Conservation (phyloP, 305 asterid species). For the Rubia occidens region DNA sequence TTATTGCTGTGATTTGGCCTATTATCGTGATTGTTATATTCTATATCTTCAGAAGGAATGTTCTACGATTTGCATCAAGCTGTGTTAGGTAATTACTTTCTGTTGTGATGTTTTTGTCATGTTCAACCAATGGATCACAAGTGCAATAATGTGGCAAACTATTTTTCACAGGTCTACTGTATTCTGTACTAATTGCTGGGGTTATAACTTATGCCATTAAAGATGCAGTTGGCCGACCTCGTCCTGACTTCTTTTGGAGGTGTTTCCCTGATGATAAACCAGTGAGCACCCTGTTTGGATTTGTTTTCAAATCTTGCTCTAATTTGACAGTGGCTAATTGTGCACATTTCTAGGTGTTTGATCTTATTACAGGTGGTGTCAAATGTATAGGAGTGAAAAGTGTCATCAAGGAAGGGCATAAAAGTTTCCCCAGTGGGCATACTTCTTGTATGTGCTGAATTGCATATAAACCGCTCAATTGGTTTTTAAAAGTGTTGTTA, state of each 20-base stretch:
- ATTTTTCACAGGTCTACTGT: conserved; percentile 55
- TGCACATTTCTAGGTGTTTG: conserved; percentile 39
- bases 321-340: not conserved
- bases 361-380: conserved; percentile 66
- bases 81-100: conserved; percentile 46
- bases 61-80: conserved; percentile 84
- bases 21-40: conserved; percentile 39
- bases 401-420: conserved; percentile 84
- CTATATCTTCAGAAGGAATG: conserved; percentile 56
- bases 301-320: not conserved
- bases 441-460: conserved; percentile 58
- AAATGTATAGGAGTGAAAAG: conserved; percentile 64
- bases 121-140: not conserved
- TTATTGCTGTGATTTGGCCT: conserved; percentile 63
- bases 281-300: conserved; percentile 31
- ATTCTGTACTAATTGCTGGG: conserved; percentile 68
- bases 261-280: conserved; percentile 85
- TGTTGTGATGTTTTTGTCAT: not conserved
- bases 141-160: conserved; percentile 17
- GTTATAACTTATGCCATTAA: conserved; percentile 90
- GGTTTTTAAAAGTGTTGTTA: not conserved
- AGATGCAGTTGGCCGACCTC: conserved; percentile 97
- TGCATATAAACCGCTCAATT: not conserved
- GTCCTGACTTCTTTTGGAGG: conserved; percentile 97
- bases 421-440: conserved; percentile 92